These are phyloP conservation scores for Colletotrichum tamarilloi DNA, from an alignment of 2,329 filamentous ascomycete species.

Conservation along the genomic window DNA sequence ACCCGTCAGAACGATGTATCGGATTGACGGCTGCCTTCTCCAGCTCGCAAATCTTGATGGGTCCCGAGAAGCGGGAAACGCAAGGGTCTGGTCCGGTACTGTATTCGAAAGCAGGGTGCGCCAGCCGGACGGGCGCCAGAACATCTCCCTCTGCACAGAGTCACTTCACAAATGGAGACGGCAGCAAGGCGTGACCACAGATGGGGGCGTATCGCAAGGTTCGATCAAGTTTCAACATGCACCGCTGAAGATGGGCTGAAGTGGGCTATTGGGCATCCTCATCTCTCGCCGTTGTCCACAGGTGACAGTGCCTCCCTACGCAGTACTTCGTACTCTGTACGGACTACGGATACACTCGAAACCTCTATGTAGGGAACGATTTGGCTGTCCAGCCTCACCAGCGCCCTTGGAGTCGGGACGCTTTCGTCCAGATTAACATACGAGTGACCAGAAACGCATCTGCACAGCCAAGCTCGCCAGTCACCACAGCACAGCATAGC, in stretches of 20 bases:
- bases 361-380: not conserved
- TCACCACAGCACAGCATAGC: not conserved
- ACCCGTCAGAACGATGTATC: conserved; percentile 11
- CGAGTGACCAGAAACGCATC: not conserved
- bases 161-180: conserved; percentile 9
- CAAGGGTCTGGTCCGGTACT: conserved; percentile 13
- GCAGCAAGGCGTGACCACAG: not conserved
- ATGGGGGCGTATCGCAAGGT: not conserved
- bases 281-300: not conserved
- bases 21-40: conserved; percentile 28
- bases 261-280: not conserved
- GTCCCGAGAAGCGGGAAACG: not conserved
- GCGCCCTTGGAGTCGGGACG: not conserved
- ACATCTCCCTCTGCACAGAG: not conserved
- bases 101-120: conserved; percentile 4
- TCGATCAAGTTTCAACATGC: conserved; percentile 18
- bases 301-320: no score
- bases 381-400: conserved; percentile 9
- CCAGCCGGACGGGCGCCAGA: conserved; percentile 15
- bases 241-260: conserved; percentile 4
- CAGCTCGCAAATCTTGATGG: conserved; percentile 9
- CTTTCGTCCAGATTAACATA: not conserved
- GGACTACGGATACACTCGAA: not conserved
- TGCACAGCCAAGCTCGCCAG: not conserved
- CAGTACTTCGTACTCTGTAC: no score